A percentile compares a stretch with the other conserved stretches of the same genome.
Evolutionary conservation across 2,329 filamentous ascomycete genomes (phyloP).

Genomic region (Sporothrix euskadiensis): DNA sequence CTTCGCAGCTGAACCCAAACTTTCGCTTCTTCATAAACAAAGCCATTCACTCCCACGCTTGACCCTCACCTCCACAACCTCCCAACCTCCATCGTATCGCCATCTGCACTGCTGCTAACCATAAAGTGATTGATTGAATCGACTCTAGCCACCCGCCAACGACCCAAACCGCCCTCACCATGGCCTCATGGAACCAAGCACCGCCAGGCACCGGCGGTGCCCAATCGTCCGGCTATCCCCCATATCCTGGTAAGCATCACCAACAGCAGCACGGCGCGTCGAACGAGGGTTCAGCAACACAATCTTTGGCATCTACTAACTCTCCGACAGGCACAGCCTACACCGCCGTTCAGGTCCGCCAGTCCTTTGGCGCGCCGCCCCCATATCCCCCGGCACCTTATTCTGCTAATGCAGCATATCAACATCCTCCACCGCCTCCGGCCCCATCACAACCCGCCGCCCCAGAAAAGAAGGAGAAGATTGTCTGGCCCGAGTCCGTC

Average conservation of each 20-base stretch:
- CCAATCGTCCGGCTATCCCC: conserved; percentile 37
- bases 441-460: conserved; percentile 13
- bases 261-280: neutral
- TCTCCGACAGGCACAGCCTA: conserved; percentile 44
- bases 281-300: neutral
- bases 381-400: conserved; percentile 37
- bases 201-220: conserved; percentile 23
- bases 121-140: conserved; percentile 21
- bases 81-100: neutral
- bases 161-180: conserved; percentile 20
- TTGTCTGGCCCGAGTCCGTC: conserved; percentile 79
- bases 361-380: conserved; percentile 37
- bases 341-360: conserved; percentile 48
- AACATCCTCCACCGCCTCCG: conserved; percentile 29
- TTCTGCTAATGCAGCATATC: conserved; percentile 33
- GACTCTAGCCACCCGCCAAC: neutral
- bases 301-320: neutral
- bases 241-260: conserved; percentile 29
- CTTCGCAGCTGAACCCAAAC: neutral
- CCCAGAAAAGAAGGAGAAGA: conserved; percentile 52
- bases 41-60: neutral
- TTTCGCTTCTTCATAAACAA: neutral
- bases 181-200: conserved; percentile 31
- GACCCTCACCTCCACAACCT: neutral
- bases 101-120: conserved; percentile 35